Evolutionary conservation across 1,139 yeast genomes (phyloP), one percentile per base, ranked within the genome.

Genomic region (Yamadazyma triangularis): DNA sequence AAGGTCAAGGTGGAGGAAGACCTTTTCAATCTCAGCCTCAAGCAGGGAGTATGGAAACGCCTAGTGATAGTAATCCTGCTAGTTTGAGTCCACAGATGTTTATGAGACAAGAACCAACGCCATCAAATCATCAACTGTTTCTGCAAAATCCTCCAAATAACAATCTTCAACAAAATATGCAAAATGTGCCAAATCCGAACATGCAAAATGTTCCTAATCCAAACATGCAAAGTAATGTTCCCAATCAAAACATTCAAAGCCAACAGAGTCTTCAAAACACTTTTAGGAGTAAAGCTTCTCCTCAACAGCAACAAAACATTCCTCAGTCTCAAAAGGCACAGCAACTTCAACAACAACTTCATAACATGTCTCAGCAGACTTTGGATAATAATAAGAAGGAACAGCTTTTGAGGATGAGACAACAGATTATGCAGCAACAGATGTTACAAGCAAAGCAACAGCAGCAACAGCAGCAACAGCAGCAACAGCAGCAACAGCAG

Each of bases 401-500:
- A 20, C 61, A 57, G 33, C 45, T 61, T 16, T 34, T 50, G 35
- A 48, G 58, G 27, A 61, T 61, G 67, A 52, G 67, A 32, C 67
- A 60, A 37, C 68, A 61, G 42, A 56, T 60, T n/a, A 54, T 58
- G 58, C 68, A 61, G 29, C 66, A 60, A 42, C 64, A 59, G 33
- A 56, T 56, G 60, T 56, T 56, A 26, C 57, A 44, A 32, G 55
- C 50, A 29, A 40, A 38, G 27, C 53, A 49, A 27, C 45, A 29
- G 24, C 46, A 30, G 25, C 41, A 34, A 18, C 40, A 29, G 19
- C 38, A 36, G 15, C 41, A 33, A 13, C 26, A 8, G 11, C 46
- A 12, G 8, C 25, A 24, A 14, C 48, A 32, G 26, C 47, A 35
- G 29, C 39, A 13, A 12, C 33, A 26, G 23, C 12, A 31, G 16